Evolutionary conservation across 31 red algal species (phyloP).

Genomic region (Bonnemaisonia californica): DNA sequence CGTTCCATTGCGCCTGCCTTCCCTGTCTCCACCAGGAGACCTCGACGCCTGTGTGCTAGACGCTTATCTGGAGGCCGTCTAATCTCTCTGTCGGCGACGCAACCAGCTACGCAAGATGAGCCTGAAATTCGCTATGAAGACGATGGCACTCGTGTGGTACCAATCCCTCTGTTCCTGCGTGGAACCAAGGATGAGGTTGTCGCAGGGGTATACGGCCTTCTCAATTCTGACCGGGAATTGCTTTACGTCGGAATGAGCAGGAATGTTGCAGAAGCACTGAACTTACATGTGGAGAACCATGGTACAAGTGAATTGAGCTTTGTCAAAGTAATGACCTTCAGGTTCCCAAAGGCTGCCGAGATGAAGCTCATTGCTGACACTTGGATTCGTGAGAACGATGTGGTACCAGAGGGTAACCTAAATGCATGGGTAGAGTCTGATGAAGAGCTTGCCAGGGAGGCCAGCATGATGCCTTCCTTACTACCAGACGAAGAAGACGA

Average conservation of each 20-base stretch:
- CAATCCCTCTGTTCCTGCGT: conserved; percentile 62
- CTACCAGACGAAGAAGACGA: conserved; percentile 12
- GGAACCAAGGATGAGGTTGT: conserved; percentile 43
- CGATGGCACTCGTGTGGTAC: conserved; percentile 73
- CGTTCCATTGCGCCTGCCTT: too few relatives aligned
- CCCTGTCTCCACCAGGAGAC: too few relatives aligned
- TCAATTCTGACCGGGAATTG: conserved; percentile 46
- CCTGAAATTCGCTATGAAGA: conserved; percentile 44
- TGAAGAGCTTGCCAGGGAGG: conserved; percentile 53
- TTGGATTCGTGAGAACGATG: conserved; percentile 72
- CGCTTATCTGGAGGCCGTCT: too few relatives aligned
- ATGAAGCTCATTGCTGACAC: conserved; percentile 68
- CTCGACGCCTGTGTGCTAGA: too few relatives aligned
- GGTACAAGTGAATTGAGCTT: conserved; percentile 12
- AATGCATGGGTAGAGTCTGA: conserved; percentile 52
- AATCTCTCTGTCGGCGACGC: background rate
- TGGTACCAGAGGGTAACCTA: conserved; percentile 58
- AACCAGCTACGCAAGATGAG: background rate
- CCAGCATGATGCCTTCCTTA: conserved; percentile 17
- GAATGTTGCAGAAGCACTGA: conserved; percentile 58
- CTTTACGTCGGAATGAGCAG: conserved; percentile 74
- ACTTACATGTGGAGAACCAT: conserved; percentile 40
- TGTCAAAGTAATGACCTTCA: conserved; percentile 75
- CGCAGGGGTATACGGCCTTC: conserved; percentile 70
- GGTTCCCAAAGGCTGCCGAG: conserved; percentile 24